Percentiles rank a stretch among this genome's conserved stretches.
Conservation (phyloP, 768 basidiomycete species). For the Crassisporium funariophilum region DNA sequence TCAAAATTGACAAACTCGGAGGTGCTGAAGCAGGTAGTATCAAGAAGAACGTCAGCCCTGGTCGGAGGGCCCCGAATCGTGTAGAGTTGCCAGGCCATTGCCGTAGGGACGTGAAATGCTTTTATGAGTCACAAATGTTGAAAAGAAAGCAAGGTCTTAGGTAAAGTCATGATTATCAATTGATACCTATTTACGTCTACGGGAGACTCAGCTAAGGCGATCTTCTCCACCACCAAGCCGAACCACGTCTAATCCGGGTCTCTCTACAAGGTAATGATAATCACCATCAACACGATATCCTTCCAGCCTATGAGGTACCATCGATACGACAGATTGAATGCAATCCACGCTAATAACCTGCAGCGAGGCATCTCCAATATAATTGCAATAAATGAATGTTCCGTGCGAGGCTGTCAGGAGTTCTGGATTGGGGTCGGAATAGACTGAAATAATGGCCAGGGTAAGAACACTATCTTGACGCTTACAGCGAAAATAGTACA, state of each 20-base stretch:
- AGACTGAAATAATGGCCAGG: neutral
- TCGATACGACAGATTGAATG: constrained; percentile 5
- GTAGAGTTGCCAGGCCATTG: constrained; percentile 4
- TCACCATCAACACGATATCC: neutral
- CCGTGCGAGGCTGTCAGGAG: neutral
- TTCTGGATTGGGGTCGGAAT: constrained; percentile 1
- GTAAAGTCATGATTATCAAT: neutral
- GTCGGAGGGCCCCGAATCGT: constrained; percentile 3
- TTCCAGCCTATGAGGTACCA: constrained; percentile 1
- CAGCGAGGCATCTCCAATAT: constrained; percentile 2
- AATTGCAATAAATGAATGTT: neutral
- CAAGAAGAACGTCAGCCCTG: neutral
- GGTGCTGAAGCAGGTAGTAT: constrained; percentile 1
- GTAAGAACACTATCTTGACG: neutral
- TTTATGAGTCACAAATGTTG: neutral
- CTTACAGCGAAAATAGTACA: constrained; percentile 3
- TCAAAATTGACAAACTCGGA: neutral
- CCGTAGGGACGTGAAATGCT: constrained; percentile 1
- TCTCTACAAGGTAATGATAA: constrained; percentile 7
- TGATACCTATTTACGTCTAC: no score
- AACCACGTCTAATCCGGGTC: constrained; percentile 4
- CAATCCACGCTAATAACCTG: constrained; percentile 7
- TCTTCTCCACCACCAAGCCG: neutral
- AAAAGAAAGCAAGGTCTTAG: neutral
- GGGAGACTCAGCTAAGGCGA: neutral